These are phyloP conservation scores for Yamagishiella unicocca DNA, from an alignment of 139 green algal species.

Conservation along the genomic window DNA sequence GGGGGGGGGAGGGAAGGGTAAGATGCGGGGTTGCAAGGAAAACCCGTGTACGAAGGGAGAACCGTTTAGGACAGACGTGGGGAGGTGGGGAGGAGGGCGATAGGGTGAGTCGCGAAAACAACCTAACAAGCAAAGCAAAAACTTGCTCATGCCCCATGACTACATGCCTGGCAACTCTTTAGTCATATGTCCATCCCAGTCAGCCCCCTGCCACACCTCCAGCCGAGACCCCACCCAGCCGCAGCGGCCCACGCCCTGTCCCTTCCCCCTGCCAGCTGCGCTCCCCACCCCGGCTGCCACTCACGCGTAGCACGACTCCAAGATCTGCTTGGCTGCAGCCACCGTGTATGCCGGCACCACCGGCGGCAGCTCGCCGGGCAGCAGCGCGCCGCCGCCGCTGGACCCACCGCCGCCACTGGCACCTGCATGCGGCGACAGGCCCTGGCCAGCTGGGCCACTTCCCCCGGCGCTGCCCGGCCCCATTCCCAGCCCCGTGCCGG, in stretches of 20 bases:
- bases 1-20: no score
- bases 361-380: slow-evolving; percentile 26
- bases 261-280: no score
- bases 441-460: neutral
- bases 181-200: no score
- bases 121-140: no score
- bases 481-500: neutral
- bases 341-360: slow-evolving; percentile 22
- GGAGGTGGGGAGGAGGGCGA: neutral
- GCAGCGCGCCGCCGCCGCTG: neutral
- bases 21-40: no score
- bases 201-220: no score
- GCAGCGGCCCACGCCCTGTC: neutral
- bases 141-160: no score
- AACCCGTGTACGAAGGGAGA: no score
- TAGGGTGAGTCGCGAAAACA: neutral
- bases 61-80: no score
- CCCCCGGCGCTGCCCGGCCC: neutral
- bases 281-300: slow-evolving; percentile 16
- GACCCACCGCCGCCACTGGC: neutral
- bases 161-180: no score
- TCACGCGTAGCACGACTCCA: slow-evolving; percentile 54
- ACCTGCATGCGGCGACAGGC: neutral
- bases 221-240: no score
- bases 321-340: slow-evolving; percentile 54